These are phyloP conservation scores for Tricholoma terreum DNA, from an alignment of 768 basidiomycete genomes.

Conservation along the genomic window DNA sequence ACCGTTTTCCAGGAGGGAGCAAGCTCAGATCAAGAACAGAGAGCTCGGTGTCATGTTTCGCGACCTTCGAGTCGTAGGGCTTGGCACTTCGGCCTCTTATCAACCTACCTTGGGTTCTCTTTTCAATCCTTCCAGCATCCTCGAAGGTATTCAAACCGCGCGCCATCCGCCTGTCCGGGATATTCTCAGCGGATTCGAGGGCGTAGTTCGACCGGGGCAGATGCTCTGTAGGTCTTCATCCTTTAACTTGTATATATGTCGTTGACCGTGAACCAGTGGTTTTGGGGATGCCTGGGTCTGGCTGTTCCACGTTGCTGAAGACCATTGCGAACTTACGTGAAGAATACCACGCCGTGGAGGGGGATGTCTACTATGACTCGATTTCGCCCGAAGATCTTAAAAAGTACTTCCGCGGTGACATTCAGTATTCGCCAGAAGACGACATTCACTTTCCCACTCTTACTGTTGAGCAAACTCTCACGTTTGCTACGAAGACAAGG, in stretches of 20 bases:
- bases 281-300: constrained; percentile 80
- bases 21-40: constrained; percentile 15
- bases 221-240: constrained; percentile 61
- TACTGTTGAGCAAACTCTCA: too few species aligned
- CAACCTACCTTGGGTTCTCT: too few species aligned
- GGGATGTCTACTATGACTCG: constrained; percentile 74
- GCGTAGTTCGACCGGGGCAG: constrained; percentile 64
- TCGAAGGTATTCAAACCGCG: constrained; percentile 35
- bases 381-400: too few species aligned
- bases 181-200: too few species aligned
- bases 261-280: constrained; percentile 49
- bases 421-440: constrained; percentile 79
- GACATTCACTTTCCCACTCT: constrained; percentile 85
- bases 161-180: constrained; percentile 61
- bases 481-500: too few species aligned
- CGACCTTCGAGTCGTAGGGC: too few species aligned
- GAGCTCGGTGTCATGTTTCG: too few species aligned
- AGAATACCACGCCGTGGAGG: too few species aligned
- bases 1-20: constrained; percentile 7
- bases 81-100: too few species aligned
- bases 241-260: background rate
- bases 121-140: too few species aligned
- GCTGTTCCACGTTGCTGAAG: constrained; percentile 84
- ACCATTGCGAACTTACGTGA: constrained; percentile 71
- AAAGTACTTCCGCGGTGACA: too few species aligned